These are phyloP conservation scores for Trifolium repens DNA, from an alignment of 306 rosid genomes.

Conservation along the genomic window DNA sequence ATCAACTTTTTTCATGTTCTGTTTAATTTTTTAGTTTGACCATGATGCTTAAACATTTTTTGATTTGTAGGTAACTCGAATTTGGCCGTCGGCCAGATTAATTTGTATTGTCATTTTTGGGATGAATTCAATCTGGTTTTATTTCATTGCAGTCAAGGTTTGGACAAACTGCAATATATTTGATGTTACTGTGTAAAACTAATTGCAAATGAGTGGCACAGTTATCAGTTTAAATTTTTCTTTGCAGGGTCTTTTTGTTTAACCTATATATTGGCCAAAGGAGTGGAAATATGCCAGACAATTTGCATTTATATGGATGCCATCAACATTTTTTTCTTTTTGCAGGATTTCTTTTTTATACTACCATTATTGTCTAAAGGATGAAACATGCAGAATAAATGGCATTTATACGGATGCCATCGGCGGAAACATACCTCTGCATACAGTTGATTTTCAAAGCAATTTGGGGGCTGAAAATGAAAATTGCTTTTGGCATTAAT, in stretches of 20 bases:
- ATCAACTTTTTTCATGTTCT: conserved; percentile 1
- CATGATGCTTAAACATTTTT: conserved; percentile 35
- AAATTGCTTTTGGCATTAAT: not conserved
- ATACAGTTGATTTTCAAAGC: not conserved
- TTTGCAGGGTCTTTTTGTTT: conserved; percentile 54
- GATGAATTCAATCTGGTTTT: conserved; percentile 38
- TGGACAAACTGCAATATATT: conserved; percentile 30
- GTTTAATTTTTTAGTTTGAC: conserved; percentile 19
- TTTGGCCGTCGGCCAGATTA: conserved; percentile 34
- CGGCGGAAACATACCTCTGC: conserved; percentile 5
- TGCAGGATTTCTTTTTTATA: not conserved
- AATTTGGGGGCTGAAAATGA: not conserved
- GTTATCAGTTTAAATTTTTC: conserved; percentile 45
- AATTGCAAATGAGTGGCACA: conserved; percentile 37
- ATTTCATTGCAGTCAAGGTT: conserved; percentile 42
- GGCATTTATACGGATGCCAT: not conserved
- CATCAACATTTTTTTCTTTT: not conserved
- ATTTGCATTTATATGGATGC: conserved; percentile 31
- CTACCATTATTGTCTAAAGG: not conserved
- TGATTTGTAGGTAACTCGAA: conserved; percentile 45
- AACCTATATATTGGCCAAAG: conserved; percentile 37
- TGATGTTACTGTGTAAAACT: conserved; percentile 30
- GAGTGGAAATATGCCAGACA: conserved; percentile 41
- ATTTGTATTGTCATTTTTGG: conserved; percentile 31
- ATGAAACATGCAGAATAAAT: not conserved